Percentiles rank a stretch among this genome's conserved stretches.
Conservation (phyloP, 2,329 filamentous ascomycete species). For the Pseudopithomyces chartarum region DNA sequence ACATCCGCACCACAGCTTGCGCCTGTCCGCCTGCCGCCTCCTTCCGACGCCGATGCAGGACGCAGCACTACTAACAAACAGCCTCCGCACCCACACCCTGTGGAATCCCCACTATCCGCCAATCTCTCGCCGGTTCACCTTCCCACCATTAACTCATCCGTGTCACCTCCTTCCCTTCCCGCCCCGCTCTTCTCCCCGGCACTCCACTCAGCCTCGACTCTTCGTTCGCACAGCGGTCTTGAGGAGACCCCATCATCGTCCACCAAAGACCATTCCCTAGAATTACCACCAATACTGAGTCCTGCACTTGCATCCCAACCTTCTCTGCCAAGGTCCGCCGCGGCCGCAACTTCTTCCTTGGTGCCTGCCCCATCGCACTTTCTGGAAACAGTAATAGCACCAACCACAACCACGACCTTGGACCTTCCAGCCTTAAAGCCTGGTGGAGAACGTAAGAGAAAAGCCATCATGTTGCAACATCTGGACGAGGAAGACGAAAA, state of each 20-base stretch:
- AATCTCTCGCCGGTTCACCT: background rate
- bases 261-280: background rate
- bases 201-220: background rate
- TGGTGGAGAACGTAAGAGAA: background rate
- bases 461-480: background rate
- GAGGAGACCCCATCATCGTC: background rate
- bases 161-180: background rate
- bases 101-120: background rate
- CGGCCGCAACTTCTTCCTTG: background rate
- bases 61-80: background rate
- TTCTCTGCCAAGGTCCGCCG: background rate
- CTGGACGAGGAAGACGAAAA: background rate
- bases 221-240: background rate
- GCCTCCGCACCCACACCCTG: background rate
- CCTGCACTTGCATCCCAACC: background rate
- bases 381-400: background rate
- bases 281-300: background rate
- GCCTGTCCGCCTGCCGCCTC: background rate
- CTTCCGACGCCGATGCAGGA: background rate
- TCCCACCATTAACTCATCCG: background rate
- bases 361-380: background rate
- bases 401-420: background rate
- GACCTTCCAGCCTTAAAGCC: background rate
- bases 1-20: slow-evolving; percentile 16
- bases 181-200: slow-evolving; percentile 7